Evolutionary conservation across 2,329 filamentous ascomycete genomes (phyloP).

Genomic region (Fusarium beomiforme): DNA sequence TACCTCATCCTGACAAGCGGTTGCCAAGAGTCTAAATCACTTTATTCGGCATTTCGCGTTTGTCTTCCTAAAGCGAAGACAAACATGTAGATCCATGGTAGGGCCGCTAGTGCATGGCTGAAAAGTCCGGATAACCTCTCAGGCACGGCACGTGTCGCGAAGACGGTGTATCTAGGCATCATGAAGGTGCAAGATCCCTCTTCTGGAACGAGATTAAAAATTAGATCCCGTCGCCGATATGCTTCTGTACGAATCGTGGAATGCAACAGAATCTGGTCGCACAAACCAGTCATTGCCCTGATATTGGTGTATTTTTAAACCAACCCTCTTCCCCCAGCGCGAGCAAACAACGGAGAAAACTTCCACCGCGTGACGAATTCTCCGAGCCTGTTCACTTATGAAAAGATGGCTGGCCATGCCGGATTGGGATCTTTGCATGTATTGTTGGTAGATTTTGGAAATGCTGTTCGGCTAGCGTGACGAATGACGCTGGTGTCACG

Average conservation of each 20-base stretch:
- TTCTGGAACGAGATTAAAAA: not conserved
- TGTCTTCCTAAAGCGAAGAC: slow-evolving; percentile 14
- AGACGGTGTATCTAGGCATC: not conserved
- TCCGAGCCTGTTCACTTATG: not conserved
- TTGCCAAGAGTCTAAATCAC: not conserved
- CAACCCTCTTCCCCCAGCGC: not conserved
- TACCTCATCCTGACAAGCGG: not conserved
- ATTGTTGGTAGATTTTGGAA: slow-evolving; percentile 19
- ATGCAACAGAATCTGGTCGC: not conserved
- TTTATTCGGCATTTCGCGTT: slow-evolving; percentile 22
- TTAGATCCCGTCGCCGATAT: not conserved
- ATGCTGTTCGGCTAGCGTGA: slow-evolving; percentile 25
- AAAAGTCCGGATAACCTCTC: slow-evolving; percentile 10
- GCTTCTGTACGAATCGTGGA: not conserved
- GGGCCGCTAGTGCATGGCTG: slow-evolving; percentile 20
- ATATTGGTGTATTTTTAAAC: not conserved
- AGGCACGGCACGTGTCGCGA: slow-evolving; percentile 14
- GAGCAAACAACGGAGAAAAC: slow-evolving; percentile 2
- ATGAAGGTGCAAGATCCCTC: not conserved
- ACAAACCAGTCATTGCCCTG: slow-evolving; percentile 10
- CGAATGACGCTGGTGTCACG: slow-evolving; percentile 29
- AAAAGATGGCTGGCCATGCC: not conserved
- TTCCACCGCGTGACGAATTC: not conserved
- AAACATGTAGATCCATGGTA: slow-evolving; percentile 12
- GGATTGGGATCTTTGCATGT: slow-evolving; percentile 7